Evolutionary conservation across 2,329 filamentous ascomycete genomes (phyloP), one percentile per base, ranked within the genome.

Genomic region (Arthrobotrys sinensis): DNA sequence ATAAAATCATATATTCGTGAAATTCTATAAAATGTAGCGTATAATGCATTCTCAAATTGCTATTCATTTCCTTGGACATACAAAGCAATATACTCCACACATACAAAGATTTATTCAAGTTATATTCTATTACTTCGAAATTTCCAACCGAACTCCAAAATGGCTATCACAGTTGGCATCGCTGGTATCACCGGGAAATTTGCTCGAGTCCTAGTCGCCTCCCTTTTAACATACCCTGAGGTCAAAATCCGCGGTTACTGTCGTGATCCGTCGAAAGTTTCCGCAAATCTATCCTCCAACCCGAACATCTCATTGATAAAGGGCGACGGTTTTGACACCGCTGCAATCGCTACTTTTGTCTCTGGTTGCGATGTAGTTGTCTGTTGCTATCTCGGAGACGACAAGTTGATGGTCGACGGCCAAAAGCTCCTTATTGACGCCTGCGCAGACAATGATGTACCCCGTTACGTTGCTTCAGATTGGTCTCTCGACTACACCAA

Each of bases 351-450:
- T 1, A 12, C 77, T 3, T 84, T 84, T 70, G 82, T 81, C 12
- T 28, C 76, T 3, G 83, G 83, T 12, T 82, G 82, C 79, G 82
- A 85, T 52, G 83, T 85, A 0, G 81, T 84, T 21, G 81, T 86
- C 19, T 86, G 85, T 81, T 83, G 82, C 73, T 86, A 86, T 69
- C 82, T 85, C 0, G 85, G 85, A 14, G 82, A 83, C 65, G 68
- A 83, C 16, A 78, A 82, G 7, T 76, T 86, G 43, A 86, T 86
- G 86, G 69, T 83, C 0, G 82, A 85, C 0, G 85, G 85, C 0
- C 85, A 86, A 71, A 86, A 85, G 63, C 48, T 81, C 0, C 82
- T 86, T 4, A 84, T 86, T 38, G 85, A 86, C 71, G 83, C 84
- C 1, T 85, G 84, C 71, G 83, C 83, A 1, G 81, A 71, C 1